Percentiles rank a stretch among this genome's conserved stretches.
phyloP scores from a whole-genome alignment of 2,329 filamentous ascomycete species.

The Paramyrothecium sp. region DNA sequence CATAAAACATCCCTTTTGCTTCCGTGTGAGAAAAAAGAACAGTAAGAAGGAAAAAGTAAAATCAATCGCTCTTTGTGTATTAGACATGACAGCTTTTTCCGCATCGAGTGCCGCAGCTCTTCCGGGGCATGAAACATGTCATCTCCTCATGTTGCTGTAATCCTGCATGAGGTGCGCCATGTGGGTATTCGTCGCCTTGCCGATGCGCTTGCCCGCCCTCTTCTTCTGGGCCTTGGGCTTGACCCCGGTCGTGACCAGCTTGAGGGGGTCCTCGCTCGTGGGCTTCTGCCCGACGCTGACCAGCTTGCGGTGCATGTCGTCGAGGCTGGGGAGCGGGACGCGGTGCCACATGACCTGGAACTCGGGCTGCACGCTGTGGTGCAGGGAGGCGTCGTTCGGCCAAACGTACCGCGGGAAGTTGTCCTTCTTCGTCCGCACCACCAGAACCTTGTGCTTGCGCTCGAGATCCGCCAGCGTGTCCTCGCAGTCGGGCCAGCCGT shows the following conservation, averaged over 20 bases:
- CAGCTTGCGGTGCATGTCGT: slow-evolving; percentile 76
- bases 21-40: too few relatives aligned
- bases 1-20: background rate
- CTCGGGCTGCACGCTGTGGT: slow-evolving; percentile 74
- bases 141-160: slow-evolving; percentile 51
- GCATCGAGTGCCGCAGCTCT: background rate
- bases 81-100: too few relatives aligned
- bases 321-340: slow-evolving; percentile 71
- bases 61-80: background rate
- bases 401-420: slow-evolving; percentile 82
- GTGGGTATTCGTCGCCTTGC: slow-evolving; percentile 84
- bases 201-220: slow-evolving; percentile 61
- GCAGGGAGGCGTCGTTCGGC: slow-evolving; percentile 79
- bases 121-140: slow-evolving; percentile 8
- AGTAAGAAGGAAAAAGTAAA: too few relatives aligned
- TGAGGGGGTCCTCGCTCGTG: slow-evolving; percentile 73
- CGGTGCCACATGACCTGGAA: slow-evolving; percentile 83
- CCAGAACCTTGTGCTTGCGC: slow-evolving; percentile 73
- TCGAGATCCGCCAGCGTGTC: slow-evolving; percentile 77
- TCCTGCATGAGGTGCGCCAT: slow-evolving; percentile 82
- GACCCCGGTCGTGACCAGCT: slow-evolving; percentile 41
- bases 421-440: slow-evolving; percentile 91
- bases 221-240: slow-evolving; percentile 75
- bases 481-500: slow-evolving; percentile 89
- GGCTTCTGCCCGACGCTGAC: slow-evolving; percentile 78